A percentile compares a stretch with the other conserved stretches of the same genome.
Conservation (phyloP, 2,329 filamentous ascomycete species). For the Metarhizium rileyi region DNA sequence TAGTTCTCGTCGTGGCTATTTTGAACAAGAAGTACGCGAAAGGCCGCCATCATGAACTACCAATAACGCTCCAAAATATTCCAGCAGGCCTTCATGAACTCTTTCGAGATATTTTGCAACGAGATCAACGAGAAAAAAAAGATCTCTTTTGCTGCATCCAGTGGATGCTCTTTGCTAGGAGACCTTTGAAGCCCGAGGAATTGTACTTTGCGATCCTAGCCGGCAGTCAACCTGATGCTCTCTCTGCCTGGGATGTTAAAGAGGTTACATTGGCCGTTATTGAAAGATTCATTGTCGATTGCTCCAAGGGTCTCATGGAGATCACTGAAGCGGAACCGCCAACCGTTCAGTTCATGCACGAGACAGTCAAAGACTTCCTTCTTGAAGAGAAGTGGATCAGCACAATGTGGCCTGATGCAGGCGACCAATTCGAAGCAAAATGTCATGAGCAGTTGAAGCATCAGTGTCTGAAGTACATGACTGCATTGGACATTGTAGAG, state of each 20-base stretch:
- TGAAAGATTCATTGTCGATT: constrained; percentile 23
- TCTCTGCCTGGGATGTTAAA: neutral
- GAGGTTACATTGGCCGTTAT: neutral
- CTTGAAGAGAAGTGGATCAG: constrained; percentile 22
- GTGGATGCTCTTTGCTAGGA: constrained; percentile 41
- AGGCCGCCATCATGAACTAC: constrained; percentile 15
- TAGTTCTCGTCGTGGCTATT: constrained; percentile 1
- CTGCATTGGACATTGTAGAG: neutral
- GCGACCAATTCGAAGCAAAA: neutral
- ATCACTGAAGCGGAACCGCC: constrained; percentile 15
- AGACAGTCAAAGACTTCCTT: constrained; percentile 39
- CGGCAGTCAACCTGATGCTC: accelerated
- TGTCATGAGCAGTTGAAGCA: constrained; percentile 8
- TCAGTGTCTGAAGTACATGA: constrained; percentile 5
- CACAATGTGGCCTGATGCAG: neutral
- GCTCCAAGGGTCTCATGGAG: constrained; percentile 37
- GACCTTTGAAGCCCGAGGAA: constrained; percentile 32
- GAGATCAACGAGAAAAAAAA: constrained; percentile 32
- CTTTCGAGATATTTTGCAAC: constrained; percentile 39
- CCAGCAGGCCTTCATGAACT: constrained; percentile 33
- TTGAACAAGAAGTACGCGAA: neutral
- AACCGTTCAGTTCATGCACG: constrained; percentile 38
- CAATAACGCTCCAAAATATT: constrained; percentile 21
- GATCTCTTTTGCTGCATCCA: constrained; percentile 34
- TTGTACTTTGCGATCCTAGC: constrained; percentile 25